Base-by-base conservation (phyloP, 495 filamentous ascomycete genomes). In the Mycothermus thermophilus region DNA sequence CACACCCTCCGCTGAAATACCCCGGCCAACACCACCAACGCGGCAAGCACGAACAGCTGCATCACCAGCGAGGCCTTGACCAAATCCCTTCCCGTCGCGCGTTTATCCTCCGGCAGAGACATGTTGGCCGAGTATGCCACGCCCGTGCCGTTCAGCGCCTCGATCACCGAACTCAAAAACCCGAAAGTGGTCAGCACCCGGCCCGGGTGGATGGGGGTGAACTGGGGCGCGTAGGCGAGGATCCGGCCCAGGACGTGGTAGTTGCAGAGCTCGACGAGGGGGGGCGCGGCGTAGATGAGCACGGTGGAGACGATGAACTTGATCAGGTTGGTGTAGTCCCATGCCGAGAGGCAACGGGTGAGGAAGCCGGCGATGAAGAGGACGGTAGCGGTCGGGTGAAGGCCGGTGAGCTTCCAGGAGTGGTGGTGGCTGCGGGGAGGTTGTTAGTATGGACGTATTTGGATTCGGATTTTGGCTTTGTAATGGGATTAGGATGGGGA, bases 201-300 rank as follows among this genome's bases (percentile, higher is more conserved):
- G 3, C 79, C 80, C 0, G 81, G 83, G 50, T 87, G 78, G 35
- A 87, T 75, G 0, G 80, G 79, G 0, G 80, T 75, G 41, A 77
- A 69, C 41, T 85, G 79, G 0, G 83, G 83, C 20, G 81, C 73
- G 57, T 83, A 85, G 58, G 79, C 83, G 3, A 90, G 64, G 31
- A 80, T 72, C 5, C 81, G 76, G 16, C 79, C 82, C 14, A 88
- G 71, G 34, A 77, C 70, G 43, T 82, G 67, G 55, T 84, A 90
- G 51, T 90, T 82, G 18, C 73, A 67, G 0, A 75, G 70, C 43
- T 82, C 77, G 41, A 80, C 80, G 29, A 86, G 57, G 5, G 81
- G 81, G 5, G 79, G 78, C 2, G 69, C 72, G 14, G 63, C 63
- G 37, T 77, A 72, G 19, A 77, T 59, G n/a, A 80, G 56, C 21